These are phyloP conservation scores for Torulaspora quercuum DNA, from an alignment of 805 yeast species.

Conservation along the genomic window DNA sequence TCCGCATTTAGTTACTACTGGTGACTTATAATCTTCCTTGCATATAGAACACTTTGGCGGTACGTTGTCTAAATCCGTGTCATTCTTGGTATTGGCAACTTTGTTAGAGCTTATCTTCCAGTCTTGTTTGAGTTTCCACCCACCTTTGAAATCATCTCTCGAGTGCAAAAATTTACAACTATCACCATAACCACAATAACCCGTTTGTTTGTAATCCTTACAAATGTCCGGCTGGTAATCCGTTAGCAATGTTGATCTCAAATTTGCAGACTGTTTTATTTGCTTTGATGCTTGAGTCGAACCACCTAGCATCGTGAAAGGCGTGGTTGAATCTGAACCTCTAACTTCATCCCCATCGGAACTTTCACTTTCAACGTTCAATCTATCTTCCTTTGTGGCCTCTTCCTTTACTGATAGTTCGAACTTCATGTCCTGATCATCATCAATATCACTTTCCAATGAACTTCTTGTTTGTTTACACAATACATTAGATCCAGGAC, in stretches of 20 bases:
- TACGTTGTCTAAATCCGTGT: conserved; percentile 30
- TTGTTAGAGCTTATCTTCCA: conserved; percentile 52
- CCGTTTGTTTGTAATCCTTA: conserved; percentile 85
- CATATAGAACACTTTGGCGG: conserved; percentile 67
- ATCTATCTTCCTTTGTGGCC: conserved; percentile 16
- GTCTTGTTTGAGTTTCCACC: conserved; percentile 62
- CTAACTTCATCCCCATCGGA: background rate
- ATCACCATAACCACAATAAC: conserved; percentile 96
- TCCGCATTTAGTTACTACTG: conserved; percentile 57
- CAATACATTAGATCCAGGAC: background rate
- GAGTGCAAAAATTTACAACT: conserved; percentile 92
- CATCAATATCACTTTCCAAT: conserved; percentile 2
- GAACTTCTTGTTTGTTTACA: too few relatives aligned
- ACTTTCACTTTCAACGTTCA: conserved; percentile 14
- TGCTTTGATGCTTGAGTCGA: conserved; percentile 5
- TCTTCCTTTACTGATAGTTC: conserved; percentile 13
- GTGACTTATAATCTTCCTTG: conserved; percentile 48
- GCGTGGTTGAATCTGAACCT: background rate
- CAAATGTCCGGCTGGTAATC: conserved; percentile 95
- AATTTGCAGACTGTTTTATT: conserved; percentile 39
- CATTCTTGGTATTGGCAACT: conserved; percentile 22
- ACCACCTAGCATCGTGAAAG: background rate
- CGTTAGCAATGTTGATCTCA: conserved; percentile 62
- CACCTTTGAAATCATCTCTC: conserved; percentile 77
- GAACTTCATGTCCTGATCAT: conserved; percentile 7